Evolutionary conservation across 2,329 filamentous ascomycete species (phyloP).

Genomic region (Colletotrichum filicis): DNA sequence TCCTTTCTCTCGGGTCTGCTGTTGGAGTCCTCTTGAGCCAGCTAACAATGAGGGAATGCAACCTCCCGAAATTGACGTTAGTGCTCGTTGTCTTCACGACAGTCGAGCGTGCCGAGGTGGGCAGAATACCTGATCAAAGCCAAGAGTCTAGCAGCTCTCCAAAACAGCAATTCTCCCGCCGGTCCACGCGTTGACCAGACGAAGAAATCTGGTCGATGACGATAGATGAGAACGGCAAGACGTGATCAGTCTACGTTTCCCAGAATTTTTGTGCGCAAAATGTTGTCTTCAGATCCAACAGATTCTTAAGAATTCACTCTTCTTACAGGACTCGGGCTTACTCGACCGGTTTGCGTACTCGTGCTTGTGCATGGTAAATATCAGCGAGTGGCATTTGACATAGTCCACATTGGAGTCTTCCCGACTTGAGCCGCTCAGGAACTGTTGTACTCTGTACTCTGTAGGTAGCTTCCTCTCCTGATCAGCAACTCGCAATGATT

Average conservation of each 20-base stretch:
- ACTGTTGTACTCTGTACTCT: too few species aligned
- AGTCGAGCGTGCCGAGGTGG: background rate
- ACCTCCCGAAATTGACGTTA: background rate
- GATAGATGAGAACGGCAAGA: background rate
- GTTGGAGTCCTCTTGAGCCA: background rate
- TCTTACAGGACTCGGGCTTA: background rate
- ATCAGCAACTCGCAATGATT: background rate
- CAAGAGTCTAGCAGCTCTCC: background rate
- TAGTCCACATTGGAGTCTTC: background rate
- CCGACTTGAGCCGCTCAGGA: background rate
- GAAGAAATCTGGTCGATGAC: background rate
- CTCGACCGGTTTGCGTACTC: background rate
- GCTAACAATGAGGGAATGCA: background rate
- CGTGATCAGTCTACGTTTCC: background rate
- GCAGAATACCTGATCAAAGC: background rate
- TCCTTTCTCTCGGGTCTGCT: background rate
- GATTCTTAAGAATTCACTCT: background rate
- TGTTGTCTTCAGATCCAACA: too few species aligned
- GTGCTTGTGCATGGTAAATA: background rate
- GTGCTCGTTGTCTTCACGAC: background rate
- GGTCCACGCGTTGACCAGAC: background rate
- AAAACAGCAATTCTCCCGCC: constrained; percentile 4
- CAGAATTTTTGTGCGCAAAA: background rate
- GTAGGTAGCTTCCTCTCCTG: constrained; percentile 4
- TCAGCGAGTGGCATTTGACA: background rate